These are phyloP conservation scores for Gloeophyllum trabeum DNA, from an alignment of 768 basidiomycete genomes.

Conservation along the genomic window DNA sequence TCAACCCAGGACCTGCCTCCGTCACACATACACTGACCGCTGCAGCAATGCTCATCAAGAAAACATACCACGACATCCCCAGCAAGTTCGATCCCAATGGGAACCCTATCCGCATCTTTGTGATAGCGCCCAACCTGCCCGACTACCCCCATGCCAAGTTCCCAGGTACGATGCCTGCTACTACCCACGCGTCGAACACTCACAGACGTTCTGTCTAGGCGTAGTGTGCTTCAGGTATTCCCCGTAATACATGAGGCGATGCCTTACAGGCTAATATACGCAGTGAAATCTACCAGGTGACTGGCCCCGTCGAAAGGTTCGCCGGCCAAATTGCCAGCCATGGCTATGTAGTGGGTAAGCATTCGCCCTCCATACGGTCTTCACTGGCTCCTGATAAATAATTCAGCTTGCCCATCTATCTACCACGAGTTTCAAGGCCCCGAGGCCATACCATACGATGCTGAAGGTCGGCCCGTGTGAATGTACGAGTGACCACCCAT, in stretches of 20 bases:
- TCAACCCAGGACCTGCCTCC: too few species aligned
- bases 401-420: conserved; percentile 64
- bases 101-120: conserved; percentile 66
- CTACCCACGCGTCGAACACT: not conserved
- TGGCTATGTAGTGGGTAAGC: conserved; percentile 71
- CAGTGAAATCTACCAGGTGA: conserved; percentile 94
- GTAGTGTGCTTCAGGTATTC: conserved; percentile 71
- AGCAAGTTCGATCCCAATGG: conserved; percentile 50
- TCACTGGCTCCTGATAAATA: too few species aligned
- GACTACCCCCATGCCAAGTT: conserved; percentile 87
- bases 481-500: not conserved
- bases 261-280: not conserved
- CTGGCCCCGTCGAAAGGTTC: conserved; percentile 93
- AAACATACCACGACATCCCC: conserved; percentile 67
- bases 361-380: too few species aligned
- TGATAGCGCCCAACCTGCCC: conserved; percentile 70
- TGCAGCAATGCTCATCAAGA: conserved; percentile 67
- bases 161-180: conserved; percentile 41
- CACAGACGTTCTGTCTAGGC: conserved; percentile 27
- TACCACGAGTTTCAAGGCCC: conserved; percentile 93
- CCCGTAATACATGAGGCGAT: not conserved
- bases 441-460: conserved; percentile 81
- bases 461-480: conserved; percentile 41
- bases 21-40: not conserved
- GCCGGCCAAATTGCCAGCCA: conserved; percentile 83